Evolutionary conservation across 2,329 filamentous ascomycete species (phyloP).

Genomic region (Raffaelea albimanens): DNA sequence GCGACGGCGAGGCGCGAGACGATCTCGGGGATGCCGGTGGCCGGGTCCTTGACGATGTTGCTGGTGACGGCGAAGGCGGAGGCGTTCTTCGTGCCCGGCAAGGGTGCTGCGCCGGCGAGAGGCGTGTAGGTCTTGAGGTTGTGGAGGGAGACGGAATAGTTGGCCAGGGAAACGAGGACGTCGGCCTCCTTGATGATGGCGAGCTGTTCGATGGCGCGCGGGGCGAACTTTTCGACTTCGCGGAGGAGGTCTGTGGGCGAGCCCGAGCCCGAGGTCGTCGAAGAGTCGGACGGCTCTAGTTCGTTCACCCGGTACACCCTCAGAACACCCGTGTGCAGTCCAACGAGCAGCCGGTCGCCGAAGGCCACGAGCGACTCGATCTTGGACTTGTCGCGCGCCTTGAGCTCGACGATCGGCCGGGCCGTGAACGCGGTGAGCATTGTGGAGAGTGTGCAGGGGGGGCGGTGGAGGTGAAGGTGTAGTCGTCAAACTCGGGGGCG

Average conservation of each 20-base stretch:
- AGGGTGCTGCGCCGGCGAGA: slow-evolving; percentile 52
- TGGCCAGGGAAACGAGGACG: slow-evolving; percentile 82
- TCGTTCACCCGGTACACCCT: slow-evolving; percentile 90
- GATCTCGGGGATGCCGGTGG: slow-evolving; percentile 83
- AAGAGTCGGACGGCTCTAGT: slow-evolving; percentile 6
- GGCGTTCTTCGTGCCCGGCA: slow-evolving; percentile 79
- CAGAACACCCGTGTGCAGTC: slow-evolving; percentile 79
- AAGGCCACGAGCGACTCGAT: slow-evolving; percentile 94
- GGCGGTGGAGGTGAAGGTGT: too few species aligned
- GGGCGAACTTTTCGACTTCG: slow-evolving; percentile 90
- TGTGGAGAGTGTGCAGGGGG: slow-evolving; percentile 26
- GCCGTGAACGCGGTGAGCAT: slow-evolving; percentile 98
- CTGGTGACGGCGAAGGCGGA: slow-evolving; percentile 87
- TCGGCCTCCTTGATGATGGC: slow-evolving; percentile 93
- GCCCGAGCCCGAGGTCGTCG: too few species aligned
- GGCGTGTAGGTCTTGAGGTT: slow-evolving; percentile 78
- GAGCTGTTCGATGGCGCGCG: slow-evolving; percentile 82
- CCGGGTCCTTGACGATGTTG: slow-evolving; percentile 84
- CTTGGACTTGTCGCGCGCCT: slow-evolving; percentile 87
- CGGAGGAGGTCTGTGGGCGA: slow-evolving; percentile 72
- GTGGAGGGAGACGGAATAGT: slow-evolving; percentile 80
- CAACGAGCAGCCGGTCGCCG: slow-evolving; percentile 85
- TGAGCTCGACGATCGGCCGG: slow-evolving; percentile 93
- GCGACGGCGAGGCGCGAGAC: slow-evolving; percentile 87
- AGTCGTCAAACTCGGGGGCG: too few species aligned